Percentiles rank a stretch among this genome's conserved stretches.
Conservation (phyloP, 176 grass and related monocot species). For the Musa troglodytarum region DNA sequence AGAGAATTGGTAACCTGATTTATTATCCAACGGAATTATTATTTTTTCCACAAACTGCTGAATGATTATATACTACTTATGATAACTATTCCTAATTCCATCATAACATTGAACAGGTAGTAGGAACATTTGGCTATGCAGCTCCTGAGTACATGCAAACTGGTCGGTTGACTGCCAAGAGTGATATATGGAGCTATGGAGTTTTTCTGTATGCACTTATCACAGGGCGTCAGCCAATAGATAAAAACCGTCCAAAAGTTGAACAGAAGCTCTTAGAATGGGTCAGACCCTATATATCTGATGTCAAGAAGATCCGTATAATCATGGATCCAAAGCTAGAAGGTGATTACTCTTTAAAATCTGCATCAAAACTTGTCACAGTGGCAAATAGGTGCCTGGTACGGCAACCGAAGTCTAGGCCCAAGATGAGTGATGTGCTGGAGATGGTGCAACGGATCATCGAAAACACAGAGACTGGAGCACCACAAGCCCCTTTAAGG, state of each 20-base stretch:
- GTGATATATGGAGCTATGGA: constrained; percentile 87
- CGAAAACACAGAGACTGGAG: constrained; percentile 30
- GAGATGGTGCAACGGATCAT: constrained; percentile 66
- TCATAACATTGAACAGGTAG: constrained; percentile 34
- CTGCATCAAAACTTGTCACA: constrained; percentile 43
- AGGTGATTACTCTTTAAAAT: constrained; percentile 62
- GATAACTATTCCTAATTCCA: not conserved
- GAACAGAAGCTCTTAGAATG: constrained; percentile 95
- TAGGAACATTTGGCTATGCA: constrained; percentile 87
- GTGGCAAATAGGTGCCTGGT: constrained; percentile 78
- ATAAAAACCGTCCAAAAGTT: constrained; percentile 72
- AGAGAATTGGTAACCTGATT: too few species aligned
- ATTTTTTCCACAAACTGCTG: not conserved
- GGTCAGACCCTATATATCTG: constrained; percentile 88
- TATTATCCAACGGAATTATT: too few species aligned
- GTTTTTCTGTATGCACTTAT: constrained; percentile 96
- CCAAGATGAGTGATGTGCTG: constrained; percentile 91
- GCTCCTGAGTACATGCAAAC: constrained; percentile 93
- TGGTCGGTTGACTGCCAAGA: constrained; percentile 77
- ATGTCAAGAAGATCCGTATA: constrained; percentile 57
- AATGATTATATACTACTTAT: not conserved
- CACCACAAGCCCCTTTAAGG: constrained; percentile 52
- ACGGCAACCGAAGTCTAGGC: constrained; percentile 57
- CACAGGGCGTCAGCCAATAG: constrained; percentile 66
- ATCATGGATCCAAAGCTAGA: constrained; percentile 72